Evolutionary conservation across 495 filamentous ascomycete species (phyloP).

Genomic region (Patellaria atrata): DNA sequence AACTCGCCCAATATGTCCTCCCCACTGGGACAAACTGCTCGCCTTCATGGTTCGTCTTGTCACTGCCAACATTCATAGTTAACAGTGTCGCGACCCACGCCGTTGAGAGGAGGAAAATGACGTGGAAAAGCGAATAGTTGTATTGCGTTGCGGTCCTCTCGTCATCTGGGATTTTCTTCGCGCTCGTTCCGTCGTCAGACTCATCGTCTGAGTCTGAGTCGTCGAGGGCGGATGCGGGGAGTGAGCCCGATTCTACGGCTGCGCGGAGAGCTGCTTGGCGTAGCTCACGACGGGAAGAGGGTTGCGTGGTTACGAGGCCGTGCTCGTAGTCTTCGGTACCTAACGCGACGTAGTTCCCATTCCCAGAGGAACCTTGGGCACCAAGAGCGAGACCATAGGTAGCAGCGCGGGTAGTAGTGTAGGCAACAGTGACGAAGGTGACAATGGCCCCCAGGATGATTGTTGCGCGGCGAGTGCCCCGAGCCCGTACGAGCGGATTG

Average conservation of each 20-base stretch:
- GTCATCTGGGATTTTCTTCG: slow-evolving; percentile 52
- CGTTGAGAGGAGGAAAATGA: slow-evolving; percentile 94
- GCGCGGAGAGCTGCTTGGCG: slow-evolving; percentile 78
- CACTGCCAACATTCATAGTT: slow-evolving; percentile 63
- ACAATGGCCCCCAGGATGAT: slow-evolving; percentile 85
- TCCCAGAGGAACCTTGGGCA: slow-evolving; percentile 38
- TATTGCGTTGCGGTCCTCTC: slow-evolving; percentile 85
- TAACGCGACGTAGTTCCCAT: slow-evolving; percentile 38
- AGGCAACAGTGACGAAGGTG: slow-evolving; percentile 93
- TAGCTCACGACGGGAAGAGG: slow-evolving; percentile 70
- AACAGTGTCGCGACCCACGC: slow-evolving; percentile 90
- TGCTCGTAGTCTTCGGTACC: slow-evolving; percentile 60
- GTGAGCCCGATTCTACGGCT: slow-evolving; percentile 77
- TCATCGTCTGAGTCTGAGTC: slow-evolving; percentile 58
- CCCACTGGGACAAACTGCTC: slow-evolving; percentile 89
- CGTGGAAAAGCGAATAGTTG: slow-evolving; percentile 89
- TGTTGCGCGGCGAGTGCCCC: slow-evolving; percentile 77
- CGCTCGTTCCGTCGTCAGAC: slow-evolving; percentile 39
- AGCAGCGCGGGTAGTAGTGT: slow-evolving; percentile 91
- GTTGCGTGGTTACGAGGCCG: slow-evolving; percentile 80
- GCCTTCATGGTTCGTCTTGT: slow-evolving; percentile 36
- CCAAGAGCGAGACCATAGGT: slow-evolving; percentile 83
- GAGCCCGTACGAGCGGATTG: slow-evolving; percentile 82
- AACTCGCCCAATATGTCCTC: slow-evolving; percentile 91
- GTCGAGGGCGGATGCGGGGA: slow-evolving; percentile 81